phyloP scores from a whole-genome alignment of 2,329 filamentous ascomycete species.

The Botrytis byssoidea region DNA sequence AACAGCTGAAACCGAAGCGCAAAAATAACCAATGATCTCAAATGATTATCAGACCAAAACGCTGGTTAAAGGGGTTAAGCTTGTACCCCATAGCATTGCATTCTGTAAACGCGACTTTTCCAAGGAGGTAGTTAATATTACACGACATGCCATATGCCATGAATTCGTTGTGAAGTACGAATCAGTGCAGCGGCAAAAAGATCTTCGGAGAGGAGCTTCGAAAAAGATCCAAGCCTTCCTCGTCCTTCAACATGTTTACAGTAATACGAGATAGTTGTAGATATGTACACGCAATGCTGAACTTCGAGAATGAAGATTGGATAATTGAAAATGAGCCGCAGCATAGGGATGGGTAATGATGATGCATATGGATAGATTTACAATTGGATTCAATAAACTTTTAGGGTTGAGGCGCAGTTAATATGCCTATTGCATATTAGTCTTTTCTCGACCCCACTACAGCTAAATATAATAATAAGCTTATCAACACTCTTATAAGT shows the following conservation, averaged over 20 bases:
- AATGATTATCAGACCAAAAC: background rate
- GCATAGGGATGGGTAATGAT: background rate
- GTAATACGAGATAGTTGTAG: background rate
- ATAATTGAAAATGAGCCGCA: background rate
- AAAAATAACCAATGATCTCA: conserved; percentile 8
- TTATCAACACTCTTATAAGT: too few relatives aligned
- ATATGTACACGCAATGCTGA: background rate
- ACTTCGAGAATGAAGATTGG: background rate
- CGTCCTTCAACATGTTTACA: background rate
- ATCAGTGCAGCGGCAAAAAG: background rate
- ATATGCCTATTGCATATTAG: background rate
- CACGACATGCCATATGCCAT: background rate
- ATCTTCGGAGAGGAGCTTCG: background rate
- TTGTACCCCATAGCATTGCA: background rate
- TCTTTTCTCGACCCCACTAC: too few relatives aligned
- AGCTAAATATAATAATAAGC: too few relatives aligned
- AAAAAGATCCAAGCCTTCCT: background rate
- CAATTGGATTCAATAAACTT: background rate
- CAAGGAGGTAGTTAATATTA: background rate
- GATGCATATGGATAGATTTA: background rate
- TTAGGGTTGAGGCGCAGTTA: background rate
- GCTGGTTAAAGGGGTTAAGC: background rate
- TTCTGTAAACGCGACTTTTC: background rate
- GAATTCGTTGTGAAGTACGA: background rate
- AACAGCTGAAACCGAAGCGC: conserved; percentile 14